Conservation (phyloP, 495 filamentous ascomycete genomes). For the Penicillium longicatenatum region DNA sequence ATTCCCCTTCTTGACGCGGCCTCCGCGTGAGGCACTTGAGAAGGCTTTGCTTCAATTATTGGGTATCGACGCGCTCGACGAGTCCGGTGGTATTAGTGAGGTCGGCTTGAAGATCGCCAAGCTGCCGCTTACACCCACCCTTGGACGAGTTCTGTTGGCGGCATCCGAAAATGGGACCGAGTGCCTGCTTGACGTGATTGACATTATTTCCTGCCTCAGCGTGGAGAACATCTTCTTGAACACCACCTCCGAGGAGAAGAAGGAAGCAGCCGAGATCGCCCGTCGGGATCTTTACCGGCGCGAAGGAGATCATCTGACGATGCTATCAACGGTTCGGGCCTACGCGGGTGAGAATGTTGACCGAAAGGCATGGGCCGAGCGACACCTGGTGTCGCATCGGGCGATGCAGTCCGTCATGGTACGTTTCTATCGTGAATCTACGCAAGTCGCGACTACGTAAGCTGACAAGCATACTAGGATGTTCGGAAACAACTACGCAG, state of each 20-base stretch:
- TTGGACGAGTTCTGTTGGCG: conserved; percentile 81
- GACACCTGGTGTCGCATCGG: conserved; percentile 73
- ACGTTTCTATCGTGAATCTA: conserved; percentile 33
- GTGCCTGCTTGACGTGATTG: conserved; percentile 82
- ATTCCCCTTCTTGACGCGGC: conserved; percentile 86
- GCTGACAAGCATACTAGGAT: conserved; percentile 46
- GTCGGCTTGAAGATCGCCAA: conserved; percentile 76
- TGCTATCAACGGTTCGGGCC: conserved; percentile 77
- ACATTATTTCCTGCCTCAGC: conserved; percentile 86
- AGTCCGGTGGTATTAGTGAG: conserved; percentile 70
- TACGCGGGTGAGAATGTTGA: conserved; percentile 77
- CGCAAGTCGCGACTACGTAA: not conserved
- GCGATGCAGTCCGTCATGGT: conserved; percentile 81
- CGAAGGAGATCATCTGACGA: conserved; percentile 89
- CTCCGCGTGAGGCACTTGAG: conserved; percentile 72
- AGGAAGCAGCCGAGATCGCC: conserved; percentile 71
- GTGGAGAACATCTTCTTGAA: conserved; percentile 89
- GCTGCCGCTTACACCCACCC: conserved; percentile 78
- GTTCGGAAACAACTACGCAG: conserved; percentile 85
- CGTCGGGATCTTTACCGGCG: conserved; percentile 73
- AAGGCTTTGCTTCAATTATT: conserved; percentile 83
- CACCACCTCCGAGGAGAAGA: conserved; percentile 75
- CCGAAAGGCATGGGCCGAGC: conserved; percentile 74
- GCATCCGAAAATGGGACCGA: conserved; percentile 68
- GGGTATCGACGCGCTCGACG: conserved; percentile 72